Conservation (phyloP, 805 yeast genomes). For the Danielia oregonensis region DNA sequence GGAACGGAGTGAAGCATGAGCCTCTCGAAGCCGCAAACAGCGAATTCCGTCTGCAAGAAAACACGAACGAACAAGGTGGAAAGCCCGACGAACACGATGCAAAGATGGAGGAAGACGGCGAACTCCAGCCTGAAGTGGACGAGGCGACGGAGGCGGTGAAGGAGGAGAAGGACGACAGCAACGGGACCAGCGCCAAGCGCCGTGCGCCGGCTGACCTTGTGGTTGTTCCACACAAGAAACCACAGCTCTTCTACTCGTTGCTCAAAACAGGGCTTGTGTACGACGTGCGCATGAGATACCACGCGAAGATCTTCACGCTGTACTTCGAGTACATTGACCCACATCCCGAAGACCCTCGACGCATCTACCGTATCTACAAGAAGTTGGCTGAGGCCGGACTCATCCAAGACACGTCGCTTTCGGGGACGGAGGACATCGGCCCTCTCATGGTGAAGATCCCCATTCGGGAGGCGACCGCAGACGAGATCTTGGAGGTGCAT, state of each 20-base stretch:
- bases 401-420: slow-evolving; percentile 70
- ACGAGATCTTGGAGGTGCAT: slow-evolving; percentile 85
- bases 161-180: neutral
- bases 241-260: slow-evolving; percentile 67
- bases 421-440: slow-evolving; percentile 75
- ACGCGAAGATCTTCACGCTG: slow-evolving; percentile 88
- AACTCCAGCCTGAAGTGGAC: neutral
- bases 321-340: slow-evolving; percentile 95
- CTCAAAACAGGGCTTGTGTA: slow-evolving; percentile 91
- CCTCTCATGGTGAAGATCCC: slow-evolving; percentile 86
- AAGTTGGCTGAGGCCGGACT: slow-evolving; percentile 92
- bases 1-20: slow-evolving; percentile 2
- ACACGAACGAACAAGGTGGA: neutral
- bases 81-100: neutral
- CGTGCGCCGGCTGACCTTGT: slow-evolving; percentile 12
- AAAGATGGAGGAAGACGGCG: neutral
- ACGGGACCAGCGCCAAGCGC: neutral
- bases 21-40: slow-evolving; percentile 5
- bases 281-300: slow-evolving; percentile 97
- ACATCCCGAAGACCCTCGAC: slow-evolving; percentile 97
- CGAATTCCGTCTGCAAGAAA: neutral
- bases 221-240: slow-evolving; percentile 56
- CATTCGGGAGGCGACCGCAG: slow-evolving; percentile 81
- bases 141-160: neutral
- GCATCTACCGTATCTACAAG: slow-evolving; percentile 91